phyloP scores from a whole-genome alignment of 768 basidiomycete genomes.

The Leucocoprinus sp. region DNA sequence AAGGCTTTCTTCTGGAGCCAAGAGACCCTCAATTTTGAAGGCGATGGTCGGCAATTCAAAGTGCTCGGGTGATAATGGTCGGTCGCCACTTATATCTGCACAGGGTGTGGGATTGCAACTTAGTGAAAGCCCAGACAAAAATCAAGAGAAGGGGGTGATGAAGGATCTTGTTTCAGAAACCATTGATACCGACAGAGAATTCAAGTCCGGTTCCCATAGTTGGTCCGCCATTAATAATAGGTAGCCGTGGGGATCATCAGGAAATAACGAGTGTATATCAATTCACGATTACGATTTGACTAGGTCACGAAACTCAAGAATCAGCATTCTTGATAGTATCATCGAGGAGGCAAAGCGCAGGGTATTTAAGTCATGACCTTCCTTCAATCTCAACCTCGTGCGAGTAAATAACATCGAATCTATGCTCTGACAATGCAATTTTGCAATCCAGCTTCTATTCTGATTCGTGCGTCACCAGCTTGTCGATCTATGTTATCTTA shows the following conservation, averaged over 20 bases:
- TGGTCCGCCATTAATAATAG: not conserved
- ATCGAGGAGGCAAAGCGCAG: not conserved
- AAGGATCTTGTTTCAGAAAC: not conserved
- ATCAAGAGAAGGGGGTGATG: not conserved
- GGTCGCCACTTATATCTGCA: not conserved
- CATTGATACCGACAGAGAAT: not conserved
- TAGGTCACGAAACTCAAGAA: not conserved
- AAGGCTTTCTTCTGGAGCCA: slow-evolving; percentile 1
- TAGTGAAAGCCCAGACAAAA: not conserved
- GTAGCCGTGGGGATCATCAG: not conserved
- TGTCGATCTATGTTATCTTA: too few species aligned
- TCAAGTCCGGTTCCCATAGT: not conserved
- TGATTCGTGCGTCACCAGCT: too few species aligned
- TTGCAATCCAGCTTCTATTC: too few species aligned
- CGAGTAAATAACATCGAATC: too few species aligned
- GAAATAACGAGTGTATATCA: not conserved
- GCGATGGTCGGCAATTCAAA: not conserved
- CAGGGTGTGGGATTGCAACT: not conserved
- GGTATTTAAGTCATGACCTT: not conserved
- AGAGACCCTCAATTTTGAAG: not conserved
- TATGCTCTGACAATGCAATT: too few species aligned
- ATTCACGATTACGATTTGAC: not conserved
- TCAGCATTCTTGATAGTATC: not conserved
- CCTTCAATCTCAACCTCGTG: too few species aligned
- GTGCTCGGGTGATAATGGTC: not conserved